Evolutionary conservation across 192 early-diverging fungal genomes (phyloP), one percentile per base, ranked within the genome.

Genomic region (Jimgerdemannia flammicorona): DNA sequence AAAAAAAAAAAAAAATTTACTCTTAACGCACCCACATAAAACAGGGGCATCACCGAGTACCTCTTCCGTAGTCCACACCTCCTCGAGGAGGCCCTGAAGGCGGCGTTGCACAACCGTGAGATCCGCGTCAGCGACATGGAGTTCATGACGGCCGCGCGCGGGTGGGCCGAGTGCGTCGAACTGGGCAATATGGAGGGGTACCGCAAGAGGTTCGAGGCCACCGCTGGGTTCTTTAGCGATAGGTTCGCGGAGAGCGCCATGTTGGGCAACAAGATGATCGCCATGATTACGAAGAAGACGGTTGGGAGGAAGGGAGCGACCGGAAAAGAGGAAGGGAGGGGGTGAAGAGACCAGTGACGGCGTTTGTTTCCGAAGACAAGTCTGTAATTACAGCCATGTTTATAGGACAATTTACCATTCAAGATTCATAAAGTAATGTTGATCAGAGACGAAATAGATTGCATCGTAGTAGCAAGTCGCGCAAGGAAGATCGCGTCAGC

Each of bases 131-230:
- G 93, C 75, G 94, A 95, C 72, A 88, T 93, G 86, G 95, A 96
- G 75, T 99, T 98, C 74, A 94, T 94, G 79, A 92, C 93, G n/a
- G 93, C 94, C 7, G 93, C 94, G 3, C 85, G 88, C 43, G 96
- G 95, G 42, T 99, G 98, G 98, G 95, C 93, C 40, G 94, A 98
- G 79, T 94, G 92, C 74, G 95, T 99, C 69, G 90, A 88, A 39
- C 74, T 92, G 70, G 94, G 93, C 2, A 90, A 87, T 42, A 91
- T 95, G 81, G 93, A 95, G 4, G 93, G 89, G 4, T 99, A 99
- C 79, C 84, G 88, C 39, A 81, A 85, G 68, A 86, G 95, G 80
- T 99, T 98, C 80, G 91, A 95, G 71, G 86, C 84, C 43, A 95
- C 95, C 4, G 87, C 94, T 4, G 82, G 82, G 72, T 99, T 99